These are phyloP conservation scores for Bretschneidera sinensis DNA, from an alignment of 345 rosid species.

Conservation along the genomic window DNA sequence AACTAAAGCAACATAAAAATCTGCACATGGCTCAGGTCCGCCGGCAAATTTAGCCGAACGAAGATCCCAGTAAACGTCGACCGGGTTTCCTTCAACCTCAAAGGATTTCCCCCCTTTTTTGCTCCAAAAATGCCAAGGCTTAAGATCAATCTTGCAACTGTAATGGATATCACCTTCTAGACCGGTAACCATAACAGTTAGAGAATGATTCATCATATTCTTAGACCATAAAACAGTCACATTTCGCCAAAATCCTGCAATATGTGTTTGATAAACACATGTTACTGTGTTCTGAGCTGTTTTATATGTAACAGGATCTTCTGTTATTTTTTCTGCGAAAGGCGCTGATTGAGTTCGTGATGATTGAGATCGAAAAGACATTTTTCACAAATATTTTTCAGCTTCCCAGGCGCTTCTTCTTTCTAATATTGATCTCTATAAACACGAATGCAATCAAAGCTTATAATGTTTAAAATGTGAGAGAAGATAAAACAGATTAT, in stretches of 20 bases:
- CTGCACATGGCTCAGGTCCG: conserved; percentile 72
- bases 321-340: conserved; percentile 46
- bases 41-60: conserved; percentile 68
- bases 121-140: conserved; percentile 93
- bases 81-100: conserved; percentile 55
- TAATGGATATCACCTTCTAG: conserved; percentile 50
- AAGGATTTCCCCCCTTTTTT: conserved; percentile 71
- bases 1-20: conserved; percentile 80
- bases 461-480: too few species aligned
- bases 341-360: conserved; percentile 21
- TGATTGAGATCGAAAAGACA: conserved; percentile 19
- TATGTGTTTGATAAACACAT: conserved; percentile 60
- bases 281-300: conserved; percentile 75
- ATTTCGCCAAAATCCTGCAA: conserved; percentile 58
- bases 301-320: conserved; percentile 39
- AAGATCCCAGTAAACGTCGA: conserved; percentile 81
- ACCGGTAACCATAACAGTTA: conserved; percentile 55
- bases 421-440: neutral
- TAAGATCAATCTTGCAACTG: conserved; percentile 65
- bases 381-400: too few species aligned
- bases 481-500: too few species aligned
- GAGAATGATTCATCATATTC: conserved; percentile 69
- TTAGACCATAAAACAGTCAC: conserved; percentile 68
- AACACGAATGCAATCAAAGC: conserved; percentile 1
- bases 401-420: too few species aligned